Evolutionary conservation across 1,139 yeast genomes (phyloP), one percentile per base, ranked within the genome.

Genomic region (Candida pseudoviswanathii): DNA sequence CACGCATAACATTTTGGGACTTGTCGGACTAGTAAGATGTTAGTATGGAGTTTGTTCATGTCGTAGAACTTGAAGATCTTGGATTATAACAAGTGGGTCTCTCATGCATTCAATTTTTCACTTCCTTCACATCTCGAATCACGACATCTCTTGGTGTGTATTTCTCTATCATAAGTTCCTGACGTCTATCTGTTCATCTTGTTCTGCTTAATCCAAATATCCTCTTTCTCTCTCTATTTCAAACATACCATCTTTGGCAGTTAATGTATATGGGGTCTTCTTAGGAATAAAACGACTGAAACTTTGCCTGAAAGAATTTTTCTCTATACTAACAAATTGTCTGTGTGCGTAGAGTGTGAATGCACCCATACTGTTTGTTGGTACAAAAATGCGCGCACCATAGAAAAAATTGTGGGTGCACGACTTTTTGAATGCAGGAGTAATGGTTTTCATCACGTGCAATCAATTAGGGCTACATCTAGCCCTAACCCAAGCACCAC

Each of bases 1-100:
- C 98, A 82, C 97, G 95, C 99, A 95, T 94, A 81, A 89, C 70
- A 67, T 77, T 77, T 71, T 74, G 79, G 62, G 77, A 59, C 66
- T 72, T 60, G 55, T 59, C 57, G 60, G 67, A 60, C 67, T 63
- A 58, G n/a, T 25, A 43, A 22, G n/a, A 42, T 9, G 59, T 52
- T 54, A 58, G 63, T 60, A 57, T 25, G 32, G 26, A 1, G 11
- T 32, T 16, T 16, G 16, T 16, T 16, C 16, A 16, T 16, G 16
- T 16, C 16, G 16, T 16, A 16, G 16, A 16, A 16, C 16, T 16
- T 16, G 16, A 16, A 16, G 16, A 16, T 16, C 16, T 16, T 16
- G 16, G 16, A 16, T 16, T 16, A 16, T 16, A 16, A 16, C 16
- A 16, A 16, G 16, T 33, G 21, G 7, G 21, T 36, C 21, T 21